Conservation (phyloP, 257 asterid genomes). For the Linaria vulgaris region DNA sequence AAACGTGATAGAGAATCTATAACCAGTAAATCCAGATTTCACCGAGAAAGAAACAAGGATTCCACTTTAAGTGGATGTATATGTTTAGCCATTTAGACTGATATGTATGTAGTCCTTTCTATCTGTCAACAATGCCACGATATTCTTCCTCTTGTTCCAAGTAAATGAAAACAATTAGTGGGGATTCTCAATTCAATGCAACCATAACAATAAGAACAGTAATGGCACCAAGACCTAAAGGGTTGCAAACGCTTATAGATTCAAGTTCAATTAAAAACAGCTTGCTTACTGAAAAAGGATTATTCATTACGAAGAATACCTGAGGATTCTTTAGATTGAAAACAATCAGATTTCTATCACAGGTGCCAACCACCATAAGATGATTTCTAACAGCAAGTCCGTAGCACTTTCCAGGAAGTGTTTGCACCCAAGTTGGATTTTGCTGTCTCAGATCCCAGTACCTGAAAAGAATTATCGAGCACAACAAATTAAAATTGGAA, state of each 20-base stretch:
- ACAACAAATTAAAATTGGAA: conserved; percentile 11
- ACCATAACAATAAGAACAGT: neutral
- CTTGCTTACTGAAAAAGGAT: neutral
- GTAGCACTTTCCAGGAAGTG: conserved; percentile 95
- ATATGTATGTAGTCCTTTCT: neutral
- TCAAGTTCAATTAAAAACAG: too few relatives aligned
- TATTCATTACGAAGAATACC: conserved; percentile 42
- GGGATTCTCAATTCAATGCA: conserved; percentile 1
- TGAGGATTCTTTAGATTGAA: conserved; percentile 95
- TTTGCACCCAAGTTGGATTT: conserved; percentile 86
- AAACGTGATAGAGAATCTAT: neutral
- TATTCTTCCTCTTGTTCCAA: neutral
- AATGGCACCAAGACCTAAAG: neutral
- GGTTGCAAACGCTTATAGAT: neutral
- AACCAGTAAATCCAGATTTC: neutral
- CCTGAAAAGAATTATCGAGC: conserved; percentile 42
- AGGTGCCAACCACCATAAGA: conserved; percentile 93
- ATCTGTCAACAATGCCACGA: neutral
- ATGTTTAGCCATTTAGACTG: neutral
- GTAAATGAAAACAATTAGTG: too few relatives aligned
- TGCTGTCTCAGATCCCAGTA: conserved; percentile 97
- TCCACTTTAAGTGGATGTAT: neutral
- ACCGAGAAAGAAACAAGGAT: neutral
- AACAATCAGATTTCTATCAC: conserved; percentile 79
- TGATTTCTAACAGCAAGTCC: conserved; percentile 85